A percentile compares a stretch with the other conserved stretches of the same genome.
Evolutionary conservation across 805 yeast species (phyloP).

Genomic region (Soucietia sequanensis): DNA sequence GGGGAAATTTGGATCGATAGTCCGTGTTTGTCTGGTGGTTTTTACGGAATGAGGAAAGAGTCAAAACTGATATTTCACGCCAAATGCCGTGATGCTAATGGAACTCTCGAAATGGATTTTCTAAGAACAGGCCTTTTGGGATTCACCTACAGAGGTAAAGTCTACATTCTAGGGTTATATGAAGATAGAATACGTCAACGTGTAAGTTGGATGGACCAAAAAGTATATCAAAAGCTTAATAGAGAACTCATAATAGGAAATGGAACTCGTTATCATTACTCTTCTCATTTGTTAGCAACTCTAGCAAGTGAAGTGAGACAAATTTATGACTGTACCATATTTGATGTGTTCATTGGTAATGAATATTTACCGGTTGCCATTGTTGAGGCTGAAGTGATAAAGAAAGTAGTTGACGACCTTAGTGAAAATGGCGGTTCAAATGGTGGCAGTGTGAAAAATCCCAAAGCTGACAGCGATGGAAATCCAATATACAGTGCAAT

Average conservation of each 20-base stretch:
- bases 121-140: conserved; percentile 91
- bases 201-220: conserved; percentile 62
- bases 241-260: conserved; percentile 34
- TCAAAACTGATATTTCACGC: conserved; percentile 81
- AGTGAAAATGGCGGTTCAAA: conserved; percentile 8
- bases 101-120: conserved; percentile 71
- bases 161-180: conserved; percentile 82
- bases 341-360: conserved; percentile 75
- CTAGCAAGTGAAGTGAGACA: conserved; percentile 77
- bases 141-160: conserved; percentile 80
- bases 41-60: conserved; percentile 67
- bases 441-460: conserved; percentile 15
- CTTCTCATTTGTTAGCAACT: conserved; percentile 84
- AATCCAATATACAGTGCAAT: conserved; percentile 29
- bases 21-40: conserved; percentile 86
- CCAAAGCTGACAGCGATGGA: conserved; percentile 13
- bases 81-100: conserved; percentile 69
- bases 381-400: conserved; percentile 62
- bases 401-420: conserved; percentile 34
- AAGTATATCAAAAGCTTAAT: conserved; percentile 26
- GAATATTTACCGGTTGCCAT: conserved; percentile 84
- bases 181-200: conserved; percentile 89
- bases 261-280: conserved; percentile 67
- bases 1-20: conserved; percentile 99
- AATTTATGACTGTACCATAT: conserved; percentile 87